A percentile compares a stretch with the other conserved stretches of the same genome.
phyloP scores from a whole-genome alignment of 2,329 filamentous ascomycete genomes.

The Botrytis squamosa region DNA sequence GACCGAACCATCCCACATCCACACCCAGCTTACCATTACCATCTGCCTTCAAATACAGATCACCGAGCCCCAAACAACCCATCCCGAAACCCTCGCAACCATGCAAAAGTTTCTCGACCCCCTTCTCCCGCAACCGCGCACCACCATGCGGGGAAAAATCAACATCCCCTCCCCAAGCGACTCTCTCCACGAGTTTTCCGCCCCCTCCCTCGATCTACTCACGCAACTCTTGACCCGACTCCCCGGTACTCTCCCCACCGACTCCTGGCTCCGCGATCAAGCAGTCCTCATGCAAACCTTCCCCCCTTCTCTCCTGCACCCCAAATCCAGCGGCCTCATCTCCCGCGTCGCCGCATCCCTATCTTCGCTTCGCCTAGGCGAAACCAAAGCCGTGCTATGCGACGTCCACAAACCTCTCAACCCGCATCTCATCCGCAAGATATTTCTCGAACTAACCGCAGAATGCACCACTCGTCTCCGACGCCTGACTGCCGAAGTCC shows the following conservation, averaged over 20 bases:
- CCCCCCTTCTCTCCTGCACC: slow-evolving; percentile 23
- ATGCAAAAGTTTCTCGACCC: not conserved
- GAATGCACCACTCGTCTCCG: slow-evolving; percentile 44
- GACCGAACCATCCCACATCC: not conserved
- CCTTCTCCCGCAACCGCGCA: not conserved
- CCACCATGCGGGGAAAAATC: not conserved
- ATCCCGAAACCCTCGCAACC: not conserved
- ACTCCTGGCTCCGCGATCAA: slow-evolving; percentile 26
- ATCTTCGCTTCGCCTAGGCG: not conserved
- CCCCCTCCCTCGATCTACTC: slow-evolving; percentile 4
- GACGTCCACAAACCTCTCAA: slow-evolving; percentile 44
- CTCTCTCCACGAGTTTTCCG: slow-evolving; percentile 12
- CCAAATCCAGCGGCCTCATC: slow-evolving; percentile 21
- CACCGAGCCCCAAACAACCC: not conserved
- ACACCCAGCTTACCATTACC: not conserved
- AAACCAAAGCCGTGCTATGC: slow-evolving; percentile 42
- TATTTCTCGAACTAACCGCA: slow-evolving; percentile 45
- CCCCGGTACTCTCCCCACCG: not conserved
- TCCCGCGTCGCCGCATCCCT: slow-evolving; percentile 21
- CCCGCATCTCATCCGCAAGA: slow-evolving; percentile 44
- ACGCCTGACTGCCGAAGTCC: not conserved
- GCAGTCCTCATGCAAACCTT: slow-evolving; percentile 21
- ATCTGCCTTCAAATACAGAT: not conserved
- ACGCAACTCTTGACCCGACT: slow-evolving; percentile 24
- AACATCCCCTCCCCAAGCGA: not conserved